These are phyloP conservation scores for Scutellaria galericulata DNA, from an alignment of 257 asterid species.

Conservation along the genomic window DNA sequence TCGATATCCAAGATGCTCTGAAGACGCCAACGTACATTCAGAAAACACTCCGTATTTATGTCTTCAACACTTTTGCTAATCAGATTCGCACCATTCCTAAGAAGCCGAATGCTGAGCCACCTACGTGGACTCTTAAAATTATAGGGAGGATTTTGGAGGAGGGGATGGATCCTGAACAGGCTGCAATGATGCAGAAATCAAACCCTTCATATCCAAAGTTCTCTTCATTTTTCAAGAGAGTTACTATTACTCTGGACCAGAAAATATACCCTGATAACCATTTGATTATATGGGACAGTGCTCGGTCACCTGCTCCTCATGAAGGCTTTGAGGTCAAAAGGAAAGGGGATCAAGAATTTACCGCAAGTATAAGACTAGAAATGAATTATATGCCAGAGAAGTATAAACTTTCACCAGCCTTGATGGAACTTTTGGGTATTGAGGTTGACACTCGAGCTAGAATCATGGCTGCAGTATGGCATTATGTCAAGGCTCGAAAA, in stretches of 20 bases:
- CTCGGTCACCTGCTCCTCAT: constrained; percentile 87
- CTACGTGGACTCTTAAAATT: constrained; percentile 95
- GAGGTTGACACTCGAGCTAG: constrained; percentile 95
- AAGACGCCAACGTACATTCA: constrained; percentile 79
- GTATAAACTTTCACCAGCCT: constrained; percentile 76
- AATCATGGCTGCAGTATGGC: constrained; percentile 92
- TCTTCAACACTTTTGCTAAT: constrained; percentile 85
- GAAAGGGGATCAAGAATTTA: constrained; percentile 93
- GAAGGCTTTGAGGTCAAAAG: constrained; percentile 98
- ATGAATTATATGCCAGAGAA: constrained; percentile 92
- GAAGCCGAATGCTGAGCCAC: constrained; percentile 87
- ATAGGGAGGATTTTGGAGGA: constrained; percentile 95
- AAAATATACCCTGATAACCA: constrained; percentile 89
- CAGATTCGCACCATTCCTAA: constrained; percentile 78
- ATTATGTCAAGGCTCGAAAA: constrained; percentile 90
- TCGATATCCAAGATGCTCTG: constrained; percentile 90
- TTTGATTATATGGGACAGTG: constrained; percentile 86
- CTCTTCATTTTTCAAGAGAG: constrained; percentile 89
- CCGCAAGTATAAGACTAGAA: constrained; percentile 77
- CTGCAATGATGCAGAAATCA: constrained; percentile 78
- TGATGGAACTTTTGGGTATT: constrained; percentile 84
- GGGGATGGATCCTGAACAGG: constrained; percentile 89
- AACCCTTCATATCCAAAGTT: constrained; percentile 77
- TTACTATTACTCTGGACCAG: constrained; percentile 88
- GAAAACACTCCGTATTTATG: constrained; percentile 87